Evolutionary conservation across 768 basidiomycete genomes (phyloP).

Genomic region (Termitomyces sp.): DNA sequence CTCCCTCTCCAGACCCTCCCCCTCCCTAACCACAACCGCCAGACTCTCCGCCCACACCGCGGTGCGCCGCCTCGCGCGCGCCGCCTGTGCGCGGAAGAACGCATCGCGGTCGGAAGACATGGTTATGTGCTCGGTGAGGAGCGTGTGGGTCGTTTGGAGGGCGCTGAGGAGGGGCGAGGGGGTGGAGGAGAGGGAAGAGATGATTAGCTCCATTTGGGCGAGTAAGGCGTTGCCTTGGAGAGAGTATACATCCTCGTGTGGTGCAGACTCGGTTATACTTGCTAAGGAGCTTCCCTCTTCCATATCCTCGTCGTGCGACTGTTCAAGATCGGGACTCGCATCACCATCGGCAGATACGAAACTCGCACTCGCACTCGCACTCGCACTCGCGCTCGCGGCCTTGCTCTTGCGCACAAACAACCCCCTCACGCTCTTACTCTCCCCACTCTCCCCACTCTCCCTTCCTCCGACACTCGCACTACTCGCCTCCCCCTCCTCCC

Average conservation of each 20-base stretch:
- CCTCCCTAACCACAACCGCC: constrained; percentile 80
- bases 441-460: constrained; percentile 47
- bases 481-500: constrained; percentile 28
- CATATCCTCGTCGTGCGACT: constrained; percentile 29
- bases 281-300: constrained; percentile 33
- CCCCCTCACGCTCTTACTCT: constrained; percentile 24
- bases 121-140: constrained; percentile 63
- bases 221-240: constrained; percentile 65
- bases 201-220: constrained; percentile 77
- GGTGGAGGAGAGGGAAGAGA: constrained; percentile 3
- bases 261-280: constrained; percentile 43
- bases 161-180: background rate
- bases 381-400: background rate
- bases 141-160: constrained; percentile 28
- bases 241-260: constrained; percentile 56
- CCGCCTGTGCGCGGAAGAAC: constrained; percentile 68
- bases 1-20: constrained; percentile 80
- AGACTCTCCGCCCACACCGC: constrained; percentile 89
- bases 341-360: constrained; percentile 12
- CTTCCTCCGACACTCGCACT: constrained; percentile 17
- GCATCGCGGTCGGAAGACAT: constrained; percentile 79
- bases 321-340: constrained; percentile 20
- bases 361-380: constrained; percentile 10
- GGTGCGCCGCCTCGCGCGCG: constrained; percentile 60
- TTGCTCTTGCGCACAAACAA: constrained; percentile 8